Base-by-base conservation (phyloP, 2,329 filamentous ascomycete genomes). In the Aspergillus sojae region DNA sequence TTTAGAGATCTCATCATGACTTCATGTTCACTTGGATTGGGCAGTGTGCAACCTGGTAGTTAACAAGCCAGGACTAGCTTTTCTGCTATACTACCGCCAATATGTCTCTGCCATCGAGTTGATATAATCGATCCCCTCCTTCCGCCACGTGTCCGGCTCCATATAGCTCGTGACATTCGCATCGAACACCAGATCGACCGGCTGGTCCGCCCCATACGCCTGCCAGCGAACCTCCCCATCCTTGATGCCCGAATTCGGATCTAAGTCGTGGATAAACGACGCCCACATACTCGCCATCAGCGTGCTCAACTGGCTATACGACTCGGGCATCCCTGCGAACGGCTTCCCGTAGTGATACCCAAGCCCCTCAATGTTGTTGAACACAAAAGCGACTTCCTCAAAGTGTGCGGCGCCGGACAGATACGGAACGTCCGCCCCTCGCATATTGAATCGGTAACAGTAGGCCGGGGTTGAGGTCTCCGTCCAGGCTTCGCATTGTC, bases 391-490 rank as follows among this genome's bases (percentile, higher is more conserved):
- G 0, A 86, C 82, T 70, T 86, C 84, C 61, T 82, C 79, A 71
- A 88, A 88, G 71, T 89, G 87, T 0, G 82, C 81, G 0, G 81
- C 83, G 0, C 83, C 84, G 1, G 76, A 71, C 1, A 77, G 73
- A 12, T 77, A 75, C 0, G 79, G 73, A 1, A 82, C 67, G 11
- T 84, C 83, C 4, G 80, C 78, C 0, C 82, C 55, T 32, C 65
- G 73, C 10, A 85, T 85, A 70, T 89, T 86, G 80, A 89, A 90
- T 54, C 85, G 83, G 76, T 88, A 90, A 69, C 83, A 85, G 78
- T 87, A 89, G 11, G 85, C 85, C 7, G 83, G 78, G 2, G 85
- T 69, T 16, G 78, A 76, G 34, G 79, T 74, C 11, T 76, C 76
- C 14, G 84, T 78, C 82, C 84, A 88, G 1, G 79, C 77, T 67